A percentile compares a stretch with the other conserved stretches of the same genome.
These are phyloP conservation scores for Fistulinella prunicolor DNA, from an alignment of 768 basidiomycete genomes.

Conservation along the genomic window DNA sequence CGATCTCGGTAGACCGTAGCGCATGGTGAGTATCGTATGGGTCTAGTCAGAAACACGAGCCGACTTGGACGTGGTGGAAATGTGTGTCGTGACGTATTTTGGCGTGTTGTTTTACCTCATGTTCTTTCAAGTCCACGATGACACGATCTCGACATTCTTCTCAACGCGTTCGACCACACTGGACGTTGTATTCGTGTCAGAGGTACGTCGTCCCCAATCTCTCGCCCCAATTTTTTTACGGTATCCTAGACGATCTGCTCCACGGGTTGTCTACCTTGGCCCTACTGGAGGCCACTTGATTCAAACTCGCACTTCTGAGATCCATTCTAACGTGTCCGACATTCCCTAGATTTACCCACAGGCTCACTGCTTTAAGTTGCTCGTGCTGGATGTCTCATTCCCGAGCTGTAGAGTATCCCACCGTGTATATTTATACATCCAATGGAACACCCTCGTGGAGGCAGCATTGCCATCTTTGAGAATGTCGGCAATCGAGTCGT, in stretches of 20 bases:
- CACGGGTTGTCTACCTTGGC: slow-evolving; percentile 58
- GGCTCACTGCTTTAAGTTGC: slow-evolving; percentile 42
- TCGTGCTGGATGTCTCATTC: slow-evolving; percentile 64
- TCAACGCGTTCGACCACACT: too few relatives aligned
- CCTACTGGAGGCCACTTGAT: slow-evolving; percentile 47
- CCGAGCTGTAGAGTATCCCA: slow-evolving; percentile 46
- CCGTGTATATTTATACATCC: slow-evolving; percentile 60
- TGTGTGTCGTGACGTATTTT: too few relatives aligned
- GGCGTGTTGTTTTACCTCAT: too few relatives aligned
- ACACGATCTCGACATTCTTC: too few relatives aligned
- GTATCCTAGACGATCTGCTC: slow-evolving; percentile 42
- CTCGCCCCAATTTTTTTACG: neutral
- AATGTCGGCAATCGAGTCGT: slow-evolving; percentile 38
- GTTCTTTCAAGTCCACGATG: too few relatives aligned
- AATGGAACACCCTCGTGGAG: slow-evolving; percentile 61
- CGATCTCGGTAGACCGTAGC: slow-evolving; percentile 53
- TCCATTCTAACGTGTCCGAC: slow-evolving; percentile 50
- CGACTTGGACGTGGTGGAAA: too few relatives aligned
- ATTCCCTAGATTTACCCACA: slow-evolving; percentile 41
- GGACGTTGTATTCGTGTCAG: slow-evolving; percentile 40
- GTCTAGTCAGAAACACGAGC: slow-evolving; percentile 2
- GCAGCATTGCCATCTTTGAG: slow-evolving; percentile 63
- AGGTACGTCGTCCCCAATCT: slow-evolving; percentile 20
- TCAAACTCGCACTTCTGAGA: slow-evolving; percentile 51
- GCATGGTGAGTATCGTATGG: slow-evolving; percentile 37